phyloP scores from a whole-genome alignment of 140 eudicot genomes.

The Anethum foeniculum region DNA sequence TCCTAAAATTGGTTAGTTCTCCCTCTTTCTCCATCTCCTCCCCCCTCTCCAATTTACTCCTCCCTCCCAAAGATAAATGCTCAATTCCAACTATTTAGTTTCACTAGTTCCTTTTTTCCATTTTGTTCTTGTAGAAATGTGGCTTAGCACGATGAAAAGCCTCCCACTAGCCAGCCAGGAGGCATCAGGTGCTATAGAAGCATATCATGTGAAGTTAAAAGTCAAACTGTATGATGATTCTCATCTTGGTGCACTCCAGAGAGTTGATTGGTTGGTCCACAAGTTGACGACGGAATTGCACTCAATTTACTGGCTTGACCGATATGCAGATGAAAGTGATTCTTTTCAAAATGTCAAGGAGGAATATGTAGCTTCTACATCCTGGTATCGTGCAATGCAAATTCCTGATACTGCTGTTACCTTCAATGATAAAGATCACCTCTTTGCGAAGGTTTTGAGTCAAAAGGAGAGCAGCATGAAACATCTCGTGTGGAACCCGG shows the following conservation, averaged over 20 bases:
- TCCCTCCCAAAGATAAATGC: not conserved
- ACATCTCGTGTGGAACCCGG: conserved; percentile 81
- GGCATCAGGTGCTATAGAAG: conserved; percentile 89
- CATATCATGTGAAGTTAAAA: conserved; percentile 90
- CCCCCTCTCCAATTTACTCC: not conserved
- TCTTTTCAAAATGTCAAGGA: conserved; percentile 74
- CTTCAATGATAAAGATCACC: conserved; percentile 34
- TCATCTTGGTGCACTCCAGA: conserved; percentile 74
- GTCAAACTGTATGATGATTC: conserved; percentile 71
- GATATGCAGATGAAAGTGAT: conserved; percentile 87
- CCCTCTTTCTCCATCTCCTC: not conserved
- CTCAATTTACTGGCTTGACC: conserved; percentile 94
- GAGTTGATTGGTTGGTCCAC: conserved; percentile 99
- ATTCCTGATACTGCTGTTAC: conserved; percentile 63
- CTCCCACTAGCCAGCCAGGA: conserved; percentile 96
- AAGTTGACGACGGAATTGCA: conserved; percentile 82
- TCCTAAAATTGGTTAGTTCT: conserved; percentile 74
- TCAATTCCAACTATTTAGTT: not conserved
- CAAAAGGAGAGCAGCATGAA: conserved; percentile 33
- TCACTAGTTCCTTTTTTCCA: not conserved
- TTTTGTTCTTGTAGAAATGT: conserved; percentile 58
- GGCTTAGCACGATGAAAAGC: conserved; percentile 69
- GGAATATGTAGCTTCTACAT: conserved; percentile 74
- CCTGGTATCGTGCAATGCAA: conserved; percentile 86
- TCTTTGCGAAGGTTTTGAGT: conserved; percentile 56